Evolutionary conservation across 1,284 basidiomycete species (phyloP).

Genomic region (Ustilago bromivora): DNA sequence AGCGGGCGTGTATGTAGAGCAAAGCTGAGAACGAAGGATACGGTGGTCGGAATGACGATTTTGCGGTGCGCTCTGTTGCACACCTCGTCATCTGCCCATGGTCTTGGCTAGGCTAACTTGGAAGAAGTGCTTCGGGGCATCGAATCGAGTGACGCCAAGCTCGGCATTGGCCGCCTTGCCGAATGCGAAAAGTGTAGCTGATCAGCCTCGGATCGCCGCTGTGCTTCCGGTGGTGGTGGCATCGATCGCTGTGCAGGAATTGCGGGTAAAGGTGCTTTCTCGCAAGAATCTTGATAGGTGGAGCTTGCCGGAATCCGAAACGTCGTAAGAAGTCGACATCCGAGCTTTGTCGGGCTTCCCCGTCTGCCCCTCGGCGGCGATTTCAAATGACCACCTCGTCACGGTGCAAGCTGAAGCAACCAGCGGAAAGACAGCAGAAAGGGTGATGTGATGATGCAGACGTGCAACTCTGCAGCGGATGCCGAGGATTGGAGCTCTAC

Average conservation of each 20-base stretch:
- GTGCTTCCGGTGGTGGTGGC: no score
- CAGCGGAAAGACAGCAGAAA: not conserved
- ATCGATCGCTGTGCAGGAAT: no score
- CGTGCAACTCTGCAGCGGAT: constrained; percentile 1
- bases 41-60: not conserved
- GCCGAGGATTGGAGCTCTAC: no score
- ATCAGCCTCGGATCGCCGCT: not conserved
- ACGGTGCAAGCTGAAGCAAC: not conserved
- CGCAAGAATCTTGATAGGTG: no score
- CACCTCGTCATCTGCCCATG: no score
- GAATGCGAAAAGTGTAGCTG: not conserved
- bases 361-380: not conserved
- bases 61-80: not conserved
- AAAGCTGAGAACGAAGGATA: no score
- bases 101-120: not conserved
- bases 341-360: no score
- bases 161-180: not conserved
- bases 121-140: not conserved
- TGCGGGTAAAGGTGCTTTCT: no score
- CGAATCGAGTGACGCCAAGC: not conserved
- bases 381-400: no score
- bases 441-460: constrained; percentile 2
- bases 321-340: no score
- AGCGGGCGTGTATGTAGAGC: not conserved
- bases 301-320: no score